Percentiles rank a stretch among this genome's conserved stretches.
Evolutionary conservation across 805 yeast species (phyloP).

Genomic region (Candida maris): DNA sequence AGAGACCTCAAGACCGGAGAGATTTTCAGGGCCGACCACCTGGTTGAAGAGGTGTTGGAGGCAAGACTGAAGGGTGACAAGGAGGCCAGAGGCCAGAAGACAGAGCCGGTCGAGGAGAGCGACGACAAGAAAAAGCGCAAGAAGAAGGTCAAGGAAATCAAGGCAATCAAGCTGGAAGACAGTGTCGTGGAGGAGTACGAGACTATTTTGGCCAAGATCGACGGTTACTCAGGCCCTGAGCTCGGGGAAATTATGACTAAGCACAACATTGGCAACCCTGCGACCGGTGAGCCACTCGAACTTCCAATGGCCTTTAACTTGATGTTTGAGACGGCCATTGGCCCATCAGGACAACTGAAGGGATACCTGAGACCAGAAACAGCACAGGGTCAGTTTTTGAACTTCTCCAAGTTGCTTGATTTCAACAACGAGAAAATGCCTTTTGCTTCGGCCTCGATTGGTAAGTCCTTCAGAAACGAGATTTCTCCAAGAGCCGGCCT

Average conservation of each 20-base stretch:
- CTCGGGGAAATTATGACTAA: conserved; percentile 84
- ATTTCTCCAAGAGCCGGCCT: conserved; percentile 98
- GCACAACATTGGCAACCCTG: conserved; percentile 87
- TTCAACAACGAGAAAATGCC: conserved; percentile 97
- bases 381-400: conserved; percentile 98
- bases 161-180: conserved; percentile 83
- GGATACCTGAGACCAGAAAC: conserved; percentile 98
- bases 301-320: conserved; percentile 93
- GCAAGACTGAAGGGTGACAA: conserved; percentile 94
- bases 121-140: conserved; percentile 84
- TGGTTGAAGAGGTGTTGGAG: conserved; percentile 96
- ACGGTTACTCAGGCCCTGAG: conserved; percentile 90
- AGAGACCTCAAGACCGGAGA: conserved; percentile 94
- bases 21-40: conserved; percentile 97
- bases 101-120: conserved; percentile 64
- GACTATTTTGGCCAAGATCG: conserved; percentile 84
- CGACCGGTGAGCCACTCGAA: conserved; percentile 78
- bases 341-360: conserved; percentile 94
- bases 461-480: conserved; percentile 98
- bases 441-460: conserved; percentile 98
- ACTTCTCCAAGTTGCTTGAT: conserved; percentile 89
- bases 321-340: conserved; percentile 99
- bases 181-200: conserved; percentile 77
- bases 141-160: conserved; percentile 94
- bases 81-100: conserved; percentile 86